Conservation (phyloP, 2,329 filamentous ascomycete genomes). For the Aspergillus ochraceus region DNA sequence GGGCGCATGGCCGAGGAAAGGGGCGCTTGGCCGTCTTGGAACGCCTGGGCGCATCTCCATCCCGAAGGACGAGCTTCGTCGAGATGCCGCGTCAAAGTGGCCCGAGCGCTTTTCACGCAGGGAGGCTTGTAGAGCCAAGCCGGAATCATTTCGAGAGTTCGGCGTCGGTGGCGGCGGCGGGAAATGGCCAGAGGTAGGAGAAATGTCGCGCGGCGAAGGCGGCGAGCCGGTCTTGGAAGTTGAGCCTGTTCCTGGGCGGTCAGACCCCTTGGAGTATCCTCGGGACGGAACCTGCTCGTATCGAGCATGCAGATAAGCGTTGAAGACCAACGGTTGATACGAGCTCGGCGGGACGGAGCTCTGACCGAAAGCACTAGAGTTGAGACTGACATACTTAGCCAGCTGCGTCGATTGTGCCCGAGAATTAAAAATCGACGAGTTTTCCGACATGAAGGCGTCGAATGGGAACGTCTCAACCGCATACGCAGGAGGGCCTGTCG, state of each 20-base stretch:
- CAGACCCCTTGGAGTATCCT: constrained; percentile 46
- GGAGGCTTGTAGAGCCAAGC: constrained; percentile 80
- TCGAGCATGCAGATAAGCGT: constrained; percentile 80
- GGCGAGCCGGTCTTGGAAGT: constrained; percentile 54
- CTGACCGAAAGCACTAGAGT: constrained; percentile 78
- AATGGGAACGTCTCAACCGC: constrained; percentile 90
- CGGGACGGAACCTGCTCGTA: constrained; percentile 56
- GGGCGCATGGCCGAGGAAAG: constrained; percentile 66
- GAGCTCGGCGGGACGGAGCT: constrained; percentile 57
- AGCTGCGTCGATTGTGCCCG: constrained; percentile 70
- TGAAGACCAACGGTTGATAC: constrained; percentile 72
- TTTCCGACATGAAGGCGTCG: constrained; percentile 87
- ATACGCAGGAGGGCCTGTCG: constrained; percentile 86
- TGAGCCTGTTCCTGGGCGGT: constrained; percentile 75
- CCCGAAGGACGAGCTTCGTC: constrained; percentile 90
- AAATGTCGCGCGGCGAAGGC: constrained; percentile 60
- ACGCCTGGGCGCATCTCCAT: constrained; percentile 64
- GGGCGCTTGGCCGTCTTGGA: constrained; percentile 64
- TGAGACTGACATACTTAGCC: constrained; percentile 83
- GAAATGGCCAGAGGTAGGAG: constrained; percentile 76
- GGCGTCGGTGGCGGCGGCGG: constrained; percentile 73
- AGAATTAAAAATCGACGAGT: constrained; percentile 73
- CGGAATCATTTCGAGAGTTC: constrained; percentile 87
- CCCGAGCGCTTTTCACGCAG: constrained; percentile 92
- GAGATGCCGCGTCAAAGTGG: constrained; percentile 79